phyloP scores from a whole-genome alignment of 1,284 basidiomycete genomes.

The Ceratobasidium sp. region DNA sequence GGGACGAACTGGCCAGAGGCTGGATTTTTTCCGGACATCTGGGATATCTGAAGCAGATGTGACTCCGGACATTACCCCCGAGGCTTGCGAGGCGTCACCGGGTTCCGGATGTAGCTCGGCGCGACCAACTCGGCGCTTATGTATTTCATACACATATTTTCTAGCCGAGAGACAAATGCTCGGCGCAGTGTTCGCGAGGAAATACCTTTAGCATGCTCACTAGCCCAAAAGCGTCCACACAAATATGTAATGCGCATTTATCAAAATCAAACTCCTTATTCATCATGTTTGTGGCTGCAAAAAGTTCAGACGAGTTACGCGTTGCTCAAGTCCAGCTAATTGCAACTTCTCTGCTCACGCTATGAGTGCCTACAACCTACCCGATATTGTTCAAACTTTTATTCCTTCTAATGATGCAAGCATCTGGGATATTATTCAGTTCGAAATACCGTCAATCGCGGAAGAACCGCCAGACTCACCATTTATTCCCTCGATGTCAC shows the following conservation, averaged over 20 bases:
- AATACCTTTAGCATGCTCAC: not conserved
- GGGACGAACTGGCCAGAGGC: too few species aligned
- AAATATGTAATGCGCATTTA: not conserved
- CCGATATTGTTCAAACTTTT: not conserved
- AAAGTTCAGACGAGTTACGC: not conserved
- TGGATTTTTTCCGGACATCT: not conserved
- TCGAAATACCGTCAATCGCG: not conserved
- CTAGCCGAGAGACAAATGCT: not conserved
- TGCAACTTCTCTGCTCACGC: too few species aligned
- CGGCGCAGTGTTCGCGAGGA: not conserved
- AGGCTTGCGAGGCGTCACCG: not conserved
- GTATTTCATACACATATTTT: too few species aligned
- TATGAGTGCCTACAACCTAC: not conserved
- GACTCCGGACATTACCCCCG: not conserved
- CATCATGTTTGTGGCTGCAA: conserved; percentile 18
- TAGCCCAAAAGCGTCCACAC: not conserved
- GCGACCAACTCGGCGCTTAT: too few species aligned
- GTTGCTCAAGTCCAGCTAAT: not conserved
- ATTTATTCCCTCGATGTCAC: not conserved
- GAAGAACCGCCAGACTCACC: not conserved
- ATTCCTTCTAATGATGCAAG: not conserved
- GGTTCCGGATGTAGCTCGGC: not conserved
- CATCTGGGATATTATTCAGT: conserved; percentile 2
- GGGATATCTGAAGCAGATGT: not conserved
- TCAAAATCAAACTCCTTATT: not conserved